Conservation (phyloP, 2,329 filamentous ascomycete species). For the Fusarium pilosicola region DNA sequence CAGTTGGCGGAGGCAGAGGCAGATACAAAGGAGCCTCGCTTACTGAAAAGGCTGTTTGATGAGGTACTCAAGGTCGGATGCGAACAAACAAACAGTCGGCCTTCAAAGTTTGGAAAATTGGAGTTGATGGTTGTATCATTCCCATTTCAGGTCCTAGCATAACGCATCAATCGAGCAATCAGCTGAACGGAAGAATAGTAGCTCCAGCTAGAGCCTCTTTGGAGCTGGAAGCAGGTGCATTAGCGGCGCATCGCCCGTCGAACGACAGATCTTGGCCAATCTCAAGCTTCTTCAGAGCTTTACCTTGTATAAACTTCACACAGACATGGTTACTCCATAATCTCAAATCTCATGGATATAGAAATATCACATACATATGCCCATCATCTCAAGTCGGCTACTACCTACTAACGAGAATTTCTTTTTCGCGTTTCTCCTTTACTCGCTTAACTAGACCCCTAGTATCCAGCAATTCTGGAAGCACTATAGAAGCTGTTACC, state of each 20-base stretch:
- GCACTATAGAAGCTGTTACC: slow-evolving; percentile 16
- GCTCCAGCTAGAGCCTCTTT: slow-evolving; percentile 35
- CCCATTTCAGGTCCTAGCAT: background rate
- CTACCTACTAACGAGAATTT: slow-evolving; percentile 25
- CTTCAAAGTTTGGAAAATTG: slow-evolving; percentile 3
- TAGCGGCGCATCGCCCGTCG: slow-evolving; percentile 24
- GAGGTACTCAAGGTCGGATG: background rate
- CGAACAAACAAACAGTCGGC: background rate
- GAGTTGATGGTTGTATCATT: background rate
- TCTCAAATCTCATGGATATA: slow-evolving; percentile 11
- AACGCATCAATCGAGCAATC: slow-evolving; percentile 13
- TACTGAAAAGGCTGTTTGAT: background rate
- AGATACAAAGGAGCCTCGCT: slow-evolving; percentile 12
- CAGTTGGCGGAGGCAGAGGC: background rate
- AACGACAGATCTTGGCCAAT: background rate
- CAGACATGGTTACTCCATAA: slow-evolving; percentile 9
- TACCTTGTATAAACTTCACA: background rate
- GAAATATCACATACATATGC: slow-evolving; percentile 25
- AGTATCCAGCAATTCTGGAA: slow-evolving; percentile 32
- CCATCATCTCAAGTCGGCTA: slow-evolving; percentile 18
- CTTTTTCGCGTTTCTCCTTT: slow-evolving; percentile 12
- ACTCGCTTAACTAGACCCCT: slow-evolving; percentile 26
- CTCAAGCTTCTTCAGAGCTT: slow-evolving; percentile 3
- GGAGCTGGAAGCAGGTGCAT: slow-evolving; percentile 23
- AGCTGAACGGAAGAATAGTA: slow-evolving; percentile 38